Conservation (phyloP, 1,139 yeast genomes). For the Kodamaea derodonti region DNA sequence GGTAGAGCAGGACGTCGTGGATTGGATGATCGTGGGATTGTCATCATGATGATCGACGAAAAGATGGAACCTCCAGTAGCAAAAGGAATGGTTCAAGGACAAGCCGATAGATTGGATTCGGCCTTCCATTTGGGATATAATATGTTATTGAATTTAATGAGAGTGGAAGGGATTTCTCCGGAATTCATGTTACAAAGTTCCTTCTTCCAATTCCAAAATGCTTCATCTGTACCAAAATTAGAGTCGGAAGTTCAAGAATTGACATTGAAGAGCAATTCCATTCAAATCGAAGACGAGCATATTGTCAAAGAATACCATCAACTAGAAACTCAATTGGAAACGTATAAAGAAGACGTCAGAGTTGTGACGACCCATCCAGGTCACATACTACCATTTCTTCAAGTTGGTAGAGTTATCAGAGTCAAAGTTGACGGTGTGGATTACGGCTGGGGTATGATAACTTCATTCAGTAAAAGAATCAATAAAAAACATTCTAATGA, state of each 20-base stretch:
- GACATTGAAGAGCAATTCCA: slow-evolving; percentile 43
- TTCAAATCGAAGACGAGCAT: slow-evolving; percentile 70
- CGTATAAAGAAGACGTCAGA: slow-evolving; percentile 73
- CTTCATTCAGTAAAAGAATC: slow-evolving; percentile 67
- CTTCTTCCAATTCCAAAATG: slow-evolving; percentile 92
- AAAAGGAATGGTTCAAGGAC: slow-evolving; percentile 98
- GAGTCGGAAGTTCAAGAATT: slow-evolving; percentile 60
- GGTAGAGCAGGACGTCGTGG: slow-evolving; percentile 99
- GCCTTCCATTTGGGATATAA: slow-evolving; percentile 96
- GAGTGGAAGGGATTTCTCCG: slow-evolving; percentile 98
- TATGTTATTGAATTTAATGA: slow-evolving; percentile 91
- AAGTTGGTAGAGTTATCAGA: slow-evolving; percentile 81
- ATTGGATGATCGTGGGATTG: slow-evolving; percentile 97
- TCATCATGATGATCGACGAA: slow-evolving; percentile 98
- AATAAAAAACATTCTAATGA: slow-evolving; percentile 54
- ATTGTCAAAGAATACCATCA: slow-evolving; percentile 80
- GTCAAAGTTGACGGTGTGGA: slow-evolving; percentile 55
- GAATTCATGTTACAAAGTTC: slow-evolving; percentile 95
- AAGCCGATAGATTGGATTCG: slow-evolving; percentile 92
- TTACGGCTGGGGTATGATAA: slow-evolving; percentile 95
- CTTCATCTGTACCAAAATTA: slow-evolving; percentile 81
- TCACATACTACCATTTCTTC: slow-evolving; percentile 74
- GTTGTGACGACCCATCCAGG: slow-evolving; percentile 92
- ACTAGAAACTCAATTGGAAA: slow-evolving; percentile 63
- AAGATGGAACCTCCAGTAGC: slow-evolving; percentile 99